These are phyloP conservation scores for Syncephalastrum racemosum DNA, from an alignment of 371 early-diverging fungal species.

Conservation along the genomic window DNA sequence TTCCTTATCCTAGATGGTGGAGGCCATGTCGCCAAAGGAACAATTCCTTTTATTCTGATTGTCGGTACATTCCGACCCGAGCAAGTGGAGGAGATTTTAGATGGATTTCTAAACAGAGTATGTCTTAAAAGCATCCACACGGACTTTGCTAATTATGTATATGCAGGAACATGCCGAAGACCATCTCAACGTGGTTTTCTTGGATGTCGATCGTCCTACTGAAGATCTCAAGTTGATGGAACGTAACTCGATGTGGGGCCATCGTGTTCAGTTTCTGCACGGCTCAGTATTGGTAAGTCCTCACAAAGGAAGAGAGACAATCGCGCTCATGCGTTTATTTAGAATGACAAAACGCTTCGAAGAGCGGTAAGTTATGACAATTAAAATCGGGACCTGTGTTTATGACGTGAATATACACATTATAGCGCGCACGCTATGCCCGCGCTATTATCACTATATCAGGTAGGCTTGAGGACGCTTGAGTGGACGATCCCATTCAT, in stretches of 20 bases:
- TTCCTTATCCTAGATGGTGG: constrained; percentile 33
- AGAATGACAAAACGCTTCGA: constrained; percentile 40
- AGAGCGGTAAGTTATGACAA: constrained; percentile 33
- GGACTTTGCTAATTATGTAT: constrained; percentile 9
- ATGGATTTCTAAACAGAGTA: constrained; percentile 63
- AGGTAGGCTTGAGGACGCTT: constrained; percentile 22
- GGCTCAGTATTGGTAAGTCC: constrained; percentile 50
- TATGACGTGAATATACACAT: background rate
- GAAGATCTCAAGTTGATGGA: constrained; percentile 51
- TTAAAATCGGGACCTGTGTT: background rate
- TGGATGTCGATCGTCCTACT: constrained; percentile 52
- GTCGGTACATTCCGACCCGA: constrained; percentile 58
- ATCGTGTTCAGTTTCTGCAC: constrained; percentile 41
- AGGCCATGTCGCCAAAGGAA: constrained; percentile 44
- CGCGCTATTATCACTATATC: constrained; percentile 52
- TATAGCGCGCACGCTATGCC: constrained; percentile 41
- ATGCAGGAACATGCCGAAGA: constrained; percentile 37
- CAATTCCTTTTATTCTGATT: constrained; percentile 60
- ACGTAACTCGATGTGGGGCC: constrained; percentile 45
- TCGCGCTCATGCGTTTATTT: background rate
- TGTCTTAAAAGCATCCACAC: constrained; percentile 10
- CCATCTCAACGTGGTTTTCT: constrained; percentile 58
- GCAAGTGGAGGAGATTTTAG: constrained; percentile 59
- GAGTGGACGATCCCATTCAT: background rate
- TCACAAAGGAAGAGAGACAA: background rate